A percentile compares a stretch with the other conserved stretches of the same genome.
Conservation (phyloP, 202 grass and related monocot genomes). For the Brachypodium distachyon region DNA sequence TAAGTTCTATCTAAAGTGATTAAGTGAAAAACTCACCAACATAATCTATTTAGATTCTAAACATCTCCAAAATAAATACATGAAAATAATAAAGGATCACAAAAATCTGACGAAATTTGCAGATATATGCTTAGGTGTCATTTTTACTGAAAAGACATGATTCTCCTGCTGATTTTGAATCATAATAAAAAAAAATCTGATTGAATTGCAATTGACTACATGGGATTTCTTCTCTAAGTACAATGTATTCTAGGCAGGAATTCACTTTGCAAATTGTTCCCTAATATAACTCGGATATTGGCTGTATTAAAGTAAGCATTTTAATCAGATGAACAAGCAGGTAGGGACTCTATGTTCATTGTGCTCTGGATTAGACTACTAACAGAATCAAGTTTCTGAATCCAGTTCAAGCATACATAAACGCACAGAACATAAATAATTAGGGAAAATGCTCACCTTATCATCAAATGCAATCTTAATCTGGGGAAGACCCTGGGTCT, state of each 20-base stretch:
- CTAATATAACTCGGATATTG: not conserved
- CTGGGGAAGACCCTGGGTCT: constrained; percentile 37
- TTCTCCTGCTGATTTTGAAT: not conserved
- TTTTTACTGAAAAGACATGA: not conserved
- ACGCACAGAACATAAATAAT: not conserved
- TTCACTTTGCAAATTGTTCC: not conserved
- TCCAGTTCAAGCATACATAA: not conserved
- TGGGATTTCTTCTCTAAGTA: no score
- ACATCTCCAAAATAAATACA: not conserved
- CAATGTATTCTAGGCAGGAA: not conserved
- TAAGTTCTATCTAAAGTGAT: not conserved
- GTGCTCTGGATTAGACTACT: not conserved
- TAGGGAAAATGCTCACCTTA: constrained; percentile 32
- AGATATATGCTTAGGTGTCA: not conserved
- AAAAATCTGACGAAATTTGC: not conserved
- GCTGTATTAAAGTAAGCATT: not conserved
- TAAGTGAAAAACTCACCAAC: not conserved
- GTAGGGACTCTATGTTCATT: not conserved
- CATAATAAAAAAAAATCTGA: no score
- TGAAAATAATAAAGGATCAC: not conserved
- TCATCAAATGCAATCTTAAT: constrained; percentile 54
- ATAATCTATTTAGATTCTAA: constrained; percentile 1
- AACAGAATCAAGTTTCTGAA: not conserved
- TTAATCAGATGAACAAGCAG: not conserved
- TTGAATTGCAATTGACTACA: not conserved